A percentile compares a stretch with the other conserved stretches of the same genome.
Conservation (phyloP, 148 eudicot species). For the Pharnaceum exiguum region DNA sequence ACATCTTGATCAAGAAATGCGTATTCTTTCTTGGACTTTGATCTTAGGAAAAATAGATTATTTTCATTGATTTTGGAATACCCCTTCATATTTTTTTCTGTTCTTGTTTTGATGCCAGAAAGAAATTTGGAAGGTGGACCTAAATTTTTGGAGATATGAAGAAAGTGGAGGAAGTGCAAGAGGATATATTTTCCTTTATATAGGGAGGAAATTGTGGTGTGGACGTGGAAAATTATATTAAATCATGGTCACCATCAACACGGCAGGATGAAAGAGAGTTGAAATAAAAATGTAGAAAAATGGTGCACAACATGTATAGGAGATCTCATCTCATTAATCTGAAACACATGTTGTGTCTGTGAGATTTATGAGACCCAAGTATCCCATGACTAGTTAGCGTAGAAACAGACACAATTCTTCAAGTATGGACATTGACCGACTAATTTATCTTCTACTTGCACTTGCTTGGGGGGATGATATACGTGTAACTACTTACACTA, state of each 20-base stretch:
- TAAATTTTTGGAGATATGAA: conserved; percentile 9
- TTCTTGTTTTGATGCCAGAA: background rate
- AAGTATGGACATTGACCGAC: conserved; percentile 8
- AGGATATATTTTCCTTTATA: conserved; percentile 7
- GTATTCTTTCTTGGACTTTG: conserved; percentile 21
- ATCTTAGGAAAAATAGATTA: conserved; percentile 14
- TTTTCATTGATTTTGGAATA: conserved; percentile 26
- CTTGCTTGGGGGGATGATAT: too few relatives aligned
- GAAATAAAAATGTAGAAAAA: background rate
- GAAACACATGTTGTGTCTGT: conserved; percentile 13
- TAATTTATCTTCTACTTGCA: too few relatives aligned
- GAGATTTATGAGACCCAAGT: background rate
- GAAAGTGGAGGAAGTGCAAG: conserved; percentile 6
- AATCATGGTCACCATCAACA: background rate
- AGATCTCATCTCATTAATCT: conserved; percentile 17
- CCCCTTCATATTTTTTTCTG: conserved; percentile 13
- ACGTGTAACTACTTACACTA: too few relatives aligned
- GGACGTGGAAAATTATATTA: conserved; percentile 13
- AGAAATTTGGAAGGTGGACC: conserved; percentile 11
- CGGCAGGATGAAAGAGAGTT: background rate
- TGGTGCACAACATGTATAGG: background rate
- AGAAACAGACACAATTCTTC: background rate
- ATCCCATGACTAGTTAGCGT: conserved; percentile 6
- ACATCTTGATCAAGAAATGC: conserved; percentile 25
- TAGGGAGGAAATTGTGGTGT: background rate